Evolutionary conservation across 2,329 filamentous ascomycete species (phyloP).

Genomic region (Conoideocrella luteorostrata): DNA sequence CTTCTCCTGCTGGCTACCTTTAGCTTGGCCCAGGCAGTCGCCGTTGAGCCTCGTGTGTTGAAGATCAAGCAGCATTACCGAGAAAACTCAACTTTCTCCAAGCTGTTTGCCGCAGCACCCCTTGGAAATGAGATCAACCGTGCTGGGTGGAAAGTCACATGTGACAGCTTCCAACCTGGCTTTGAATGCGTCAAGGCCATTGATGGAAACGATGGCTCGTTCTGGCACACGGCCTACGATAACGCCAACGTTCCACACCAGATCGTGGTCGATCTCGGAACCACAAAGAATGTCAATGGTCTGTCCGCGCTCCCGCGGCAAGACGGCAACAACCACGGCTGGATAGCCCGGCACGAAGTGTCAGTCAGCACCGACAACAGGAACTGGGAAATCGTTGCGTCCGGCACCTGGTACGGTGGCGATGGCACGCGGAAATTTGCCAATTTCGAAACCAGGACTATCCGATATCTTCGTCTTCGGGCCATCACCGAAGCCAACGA

Average conservation of each 20-base stretch:
- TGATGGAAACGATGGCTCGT: slow-evolving; percentile 21
- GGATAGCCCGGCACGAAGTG: slow-evolving; percentile 21
- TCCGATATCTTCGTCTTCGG: slow-evolving; percentile 22
- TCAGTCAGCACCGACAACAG: slow-evolving; percentile 21
- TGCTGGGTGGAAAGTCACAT: slow-evolving; percentile 19
- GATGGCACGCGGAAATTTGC: slow-evolving; percentile 24
- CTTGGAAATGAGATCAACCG: slow-evolving; percentile 8
- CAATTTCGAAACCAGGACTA: slow-evolving; percentile 23
- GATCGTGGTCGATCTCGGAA: slow-evolving; percentile 24
- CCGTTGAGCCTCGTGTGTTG: neutral
- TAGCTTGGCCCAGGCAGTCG: neutral
- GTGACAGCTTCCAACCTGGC: slow-evolving; percentile 21
- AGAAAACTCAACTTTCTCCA: neutral
- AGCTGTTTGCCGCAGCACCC: slow-evolving; percentile 7
- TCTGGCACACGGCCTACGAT: slow-evolving; percentile 21
- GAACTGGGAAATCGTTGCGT: slow-evolving; percentile 21
- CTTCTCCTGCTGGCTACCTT: slow-evolving; percentile 1
- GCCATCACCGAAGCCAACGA: slow-evolving; percentile 23
- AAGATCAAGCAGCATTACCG: slow-evolving; percentile 4
- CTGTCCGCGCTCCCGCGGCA: slow-evolving; percentile 24
- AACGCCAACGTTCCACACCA: slow-evolving; percentile 18
- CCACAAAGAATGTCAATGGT: slow-evolving; percentile 20
- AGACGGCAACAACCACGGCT: slow-evolving; percentile 17
- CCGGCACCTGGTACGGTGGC: slow-evolving; percentile 21
- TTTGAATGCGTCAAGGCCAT: slow-evolving; percentile 21